Conservation (phyloP, 805 yeast species). For the Monosporozyma yasuniensis region DNA sequence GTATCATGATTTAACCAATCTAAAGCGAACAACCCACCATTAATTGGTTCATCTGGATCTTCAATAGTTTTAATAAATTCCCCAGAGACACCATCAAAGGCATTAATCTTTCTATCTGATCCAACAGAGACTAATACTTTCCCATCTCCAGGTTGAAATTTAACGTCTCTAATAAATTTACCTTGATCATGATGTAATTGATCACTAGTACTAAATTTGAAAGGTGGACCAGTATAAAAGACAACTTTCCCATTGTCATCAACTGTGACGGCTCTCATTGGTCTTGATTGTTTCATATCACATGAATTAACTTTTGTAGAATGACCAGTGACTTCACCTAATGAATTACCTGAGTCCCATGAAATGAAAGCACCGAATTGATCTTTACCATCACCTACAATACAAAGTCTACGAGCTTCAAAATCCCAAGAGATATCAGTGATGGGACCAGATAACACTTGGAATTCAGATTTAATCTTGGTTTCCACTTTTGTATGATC, state of each 20-base stretch:
- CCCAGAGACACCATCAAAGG: slow-evolving; percentile 85
- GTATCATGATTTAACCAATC: slow-evolving; percentile 49
- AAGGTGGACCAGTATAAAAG: slow-evolving; percentile 88
- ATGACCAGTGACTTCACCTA: slow-evolving; percentile 94
- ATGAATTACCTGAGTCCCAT: slow-evolving; percentile 92
- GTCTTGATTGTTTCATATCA: slow-evolving; percentile 75
- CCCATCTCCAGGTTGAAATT: slow-evolving; percentile 70
- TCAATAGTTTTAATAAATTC: slow-evolving; percentile 49
- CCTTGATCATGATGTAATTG: slow-evolving; percentile 57
- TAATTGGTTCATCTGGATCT: slow-evolving; percentile 39
- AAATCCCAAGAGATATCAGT: slow-evolving; percentile 87
- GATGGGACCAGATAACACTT: slow-evolving; percentile 70
- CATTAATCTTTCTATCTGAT: slow-evolving; percentile 64
- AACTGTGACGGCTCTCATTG: slow-evolving; percentile 88
- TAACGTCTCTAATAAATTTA: slow-evolving; percentile 72
- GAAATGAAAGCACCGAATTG: slow-evolving; percentile 87
- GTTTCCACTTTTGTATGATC: slow-evolving; percentile 25
- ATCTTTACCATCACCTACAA: slow-evolving; percentile 92
- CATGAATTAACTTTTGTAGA: slow-evolving; percentile 76
- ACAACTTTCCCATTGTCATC: slow-evolving; percentile 83
- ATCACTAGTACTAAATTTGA: slow-evolving; percentile 67
- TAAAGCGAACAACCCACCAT: slow-evolving; percentile 74
- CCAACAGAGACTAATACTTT: slow-evolving; percentile 66
- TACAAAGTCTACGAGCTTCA: slow-evolving; percentile 76
- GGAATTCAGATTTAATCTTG: slow-evolving; percentile 68